Evolutionary conservation across 257 asterid species (phyloP), one percentile per base, ranked within the genome.

Genomic region (Solanum sparsipilum): DNA sequence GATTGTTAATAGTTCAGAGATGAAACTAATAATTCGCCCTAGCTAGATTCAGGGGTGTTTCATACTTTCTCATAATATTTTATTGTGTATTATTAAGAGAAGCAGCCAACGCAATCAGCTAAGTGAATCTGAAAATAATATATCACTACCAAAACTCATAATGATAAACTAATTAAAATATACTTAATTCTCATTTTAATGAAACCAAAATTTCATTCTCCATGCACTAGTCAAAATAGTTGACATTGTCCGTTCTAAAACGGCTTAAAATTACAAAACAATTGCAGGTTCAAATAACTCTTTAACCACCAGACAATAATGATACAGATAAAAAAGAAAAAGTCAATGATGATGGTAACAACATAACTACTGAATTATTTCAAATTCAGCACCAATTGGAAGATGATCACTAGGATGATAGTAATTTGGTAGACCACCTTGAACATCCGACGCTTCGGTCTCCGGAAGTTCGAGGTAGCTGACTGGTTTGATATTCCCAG

Each of bases 371-470:
- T 83, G 58, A 67, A 91, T 89, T 72, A 97, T 93, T 89, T 93
- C 95, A 91, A 97, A 97, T 90, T 95, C 99, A 60, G 96, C 96
- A 84, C 99, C 99, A 36, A 96, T 93, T 2, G 98, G 99, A 4
- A 97, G 96, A 91, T 97, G 99, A 87, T 97, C 99, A 18, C 98
- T 97, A 8, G 99, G 99, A 88, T 97, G 98, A 88, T 92, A 91
- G 91, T 93, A 87, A 89, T 97, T 97, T 7, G 99, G 99, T 90
- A 96, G 90, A 11, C 99, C 96, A 23, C 99, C 98, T 38, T 23
- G 88, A 46, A 96, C 89, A 76, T 97, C 98, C 4, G 93, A 68
- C 6, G 98, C 92, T 81, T 93, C 96, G 8, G 93, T 25, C 36
- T 75, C 92, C 0, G 99, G 98, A 79, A 97, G 94, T 88, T 97